Evolutionary conservation across 192 early-diverging fungal genomes (phyloP).

Genomic region (Podochytrium sp.): DNA sequence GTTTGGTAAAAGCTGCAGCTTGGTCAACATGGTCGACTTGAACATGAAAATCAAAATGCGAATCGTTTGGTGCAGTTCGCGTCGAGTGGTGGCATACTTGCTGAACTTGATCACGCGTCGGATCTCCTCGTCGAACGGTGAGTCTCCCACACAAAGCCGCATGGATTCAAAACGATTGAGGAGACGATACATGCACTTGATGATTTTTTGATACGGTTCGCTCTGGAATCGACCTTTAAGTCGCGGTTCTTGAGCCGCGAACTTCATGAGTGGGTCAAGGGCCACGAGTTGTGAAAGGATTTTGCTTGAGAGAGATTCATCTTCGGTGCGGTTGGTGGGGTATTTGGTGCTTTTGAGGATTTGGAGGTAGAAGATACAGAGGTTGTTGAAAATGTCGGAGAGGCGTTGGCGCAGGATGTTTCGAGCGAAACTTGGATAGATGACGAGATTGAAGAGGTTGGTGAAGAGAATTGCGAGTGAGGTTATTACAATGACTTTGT

Average conservation of each 20-base stretch:
- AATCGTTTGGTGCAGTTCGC: constrained; percentile 14
- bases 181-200: constrained; percentile 5
- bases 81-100: neutral
- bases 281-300: constrained; percentile 17
- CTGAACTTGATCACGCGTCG: neutral
- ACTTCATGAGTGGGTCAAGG: constrained; percentile 19
- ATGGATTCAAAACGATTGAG: constrained; percentile 26
- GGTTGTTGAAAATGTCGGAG: neutral
- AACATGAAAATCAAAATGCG: constrained; percentile 19
- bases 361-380: constrained; percentile 15
- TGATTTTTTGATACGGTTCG: constrained; percentile 13
- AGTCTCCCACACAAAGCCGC: constrained; percentile 16
- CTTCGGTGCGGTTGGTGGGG: too few species aligned
- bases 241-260: constrained; percentile 17
- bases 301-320: neutral
- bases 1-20: constrained; percentile 14
- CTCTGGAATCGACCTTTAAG: constrained; percentile 15
- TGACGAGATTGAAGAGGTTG: constrained; percentile 12
- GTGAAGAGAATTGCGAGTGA: constrained; percentile 13
- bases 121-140: constrained; percentile 7
- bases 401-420: constrained; percentile 6
- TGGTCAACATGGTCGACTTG: constrained; percentile 15
- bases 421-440: constrained; percentile 30
- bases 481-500: constrained; percentile 7
- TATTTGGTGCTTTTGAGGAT: neutral